Percentiles rank a stretch among this genome's conserved stretches.
Conservation (phyloP, 768 basidiomycete species). For the Agrocybe chaxingu region DNA sequence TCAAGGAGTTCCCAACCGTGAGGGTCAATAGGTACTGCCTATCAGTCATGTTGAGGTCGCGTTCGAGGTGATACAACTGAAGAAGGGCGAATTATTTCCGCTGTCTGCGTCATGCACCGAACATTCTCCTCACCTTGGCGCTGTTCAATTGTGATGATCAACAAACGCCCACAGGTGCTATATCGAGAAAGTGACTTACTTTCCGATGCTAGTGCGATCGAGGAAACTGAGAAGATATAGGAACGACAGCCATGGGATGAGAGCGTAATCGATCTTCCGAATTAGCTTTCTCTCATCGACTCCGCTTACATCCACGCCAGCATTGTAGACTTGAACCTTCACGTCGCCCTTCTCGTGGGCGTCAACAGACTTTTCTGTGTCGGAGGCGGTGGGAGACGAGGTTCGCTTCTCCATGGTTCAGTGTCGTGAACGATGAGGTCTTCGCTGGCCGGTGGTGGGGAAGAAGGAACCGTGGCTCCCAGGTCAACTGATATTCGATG, state of each 20-base stretch:
- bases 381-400: too few species aligned
- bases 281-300: conserved; percentile 5
- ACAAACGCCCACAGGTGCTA: background rate
- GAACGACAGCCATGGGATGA: conserved; percentile 69
- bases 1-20: conserved; percentile 35
- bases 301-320: background rate
- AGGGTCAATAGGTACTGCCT: conserved; percentile 61
- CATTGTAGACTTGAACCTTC: too few species aligned
- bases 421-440: too few species aligned
- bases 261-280: conserved; percentile 20
- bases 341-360: background rate
- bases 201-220: conserved; percentile 47
- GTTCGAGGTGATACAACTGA: conserved; percentile 62
- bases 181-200: conserved; percentile 24
- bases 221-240: conserved; percentile 71
- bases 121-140: conserved; percentile 34
- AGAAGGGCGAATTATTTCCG: background rate
- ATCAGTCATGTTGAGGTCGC: conserved; percentile 57
- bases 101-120: background rate
- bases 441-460: too few species aligned
- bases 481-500: too few species aligned
- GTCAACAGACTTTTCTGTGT: too few species aligned
- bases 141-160: conserved; percentile 17
- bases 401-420: too few species aligned
- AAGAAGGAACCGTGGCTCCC: too few species aligned